These are phyloP conservation scores for Carallia pectinifolia DNA, from an alignment of 345 rosid genomes.

Conservation along the genomic window DNA sequence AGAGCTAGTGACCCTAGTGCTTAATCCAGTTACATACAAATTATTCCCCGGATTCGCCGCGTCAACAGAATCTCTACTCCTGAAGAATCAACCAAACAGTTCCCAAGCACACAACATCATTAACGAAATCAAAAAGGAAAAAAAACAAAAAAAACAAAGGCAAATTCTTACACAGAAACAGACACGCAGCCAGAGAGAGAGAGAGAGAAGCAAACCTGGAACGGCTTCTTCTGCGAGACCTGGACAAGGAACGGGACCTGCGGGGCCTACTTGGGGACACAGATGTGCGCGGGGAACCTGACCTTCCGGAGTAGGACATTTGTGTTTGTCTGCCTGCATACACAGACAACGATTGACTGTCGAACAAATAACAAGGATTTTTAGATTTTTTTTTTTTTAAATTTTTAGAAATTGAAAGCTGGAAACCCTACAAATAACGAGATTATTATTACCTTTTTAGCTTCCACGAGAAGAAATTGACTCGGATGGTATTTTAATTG, in stretches of 20 bases:
- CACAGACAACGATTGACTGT: too few species aligned
- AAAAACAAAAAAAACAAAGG: neutral
- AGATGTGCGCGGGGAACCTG: conserved; percentile 38
- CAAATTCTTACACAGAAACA: neutral
- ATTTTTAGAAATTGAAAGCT: too few species aligned
- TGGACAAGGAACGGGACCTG: conserved; percentile 47
- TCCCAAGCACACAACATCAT: neutral
- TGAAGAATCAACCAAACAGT: conserved; percentile 15
- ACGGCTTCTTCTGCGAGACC: conserved; percentile 48
- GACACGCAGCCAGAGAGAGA: neutral
- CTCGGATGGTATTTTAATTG: too few species aligned
- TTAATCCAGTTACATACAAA: conserved; percentile 64
- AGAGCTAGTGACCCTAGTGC: conserved; percentile 43
- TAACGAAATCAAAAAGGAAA: neutral
- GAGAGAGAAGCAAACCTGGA: conserved; percentile 37
- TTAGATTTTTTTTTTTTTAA: too few species aligned
- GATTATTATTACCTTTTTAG: too few species aligned
- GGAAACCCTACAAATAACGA: too few species aligned
- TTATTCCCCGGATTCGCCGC: conserved; percentile 59
- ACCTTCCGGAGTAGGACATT: conserved; percentile 53
- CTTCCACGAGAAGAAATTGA: too few species aligned
- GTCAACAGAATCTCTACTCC: conserved; percentile 48
- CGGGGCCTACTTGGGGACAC: conserved; percentile 37
- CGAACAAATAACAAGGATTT: too few species aligned
- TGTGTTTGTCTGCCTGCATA: too few species aligned